These are phyloP conservation scores for Shiraia sp. DNA, from an alignment of 2,329 filamentous ascomycete species.

Conservation along the genomic window DNA sequence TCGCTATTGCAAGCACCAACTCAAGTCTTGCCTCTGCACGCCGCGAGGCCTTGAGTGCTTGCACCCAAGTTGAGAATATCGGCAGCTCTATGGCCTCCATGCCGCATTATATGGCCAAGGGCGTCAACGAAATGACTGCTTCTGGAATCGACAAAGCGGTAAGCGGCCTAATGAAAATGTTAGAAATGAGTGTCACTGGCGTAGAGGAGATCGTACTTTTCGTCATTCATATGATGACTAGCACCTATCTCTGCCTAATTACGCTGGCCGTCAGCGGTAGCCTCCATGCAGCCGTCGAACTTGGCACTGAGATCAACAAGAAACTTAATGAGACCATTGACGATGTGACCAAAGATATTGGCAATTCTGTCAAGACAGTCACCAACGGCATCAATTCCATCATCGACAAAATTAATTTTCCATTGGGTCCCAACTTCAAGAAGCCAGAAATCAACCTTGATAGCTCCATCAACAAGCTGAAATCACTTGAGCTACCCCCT, in stretches of 20 bases:
- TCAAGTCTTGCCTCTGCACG: slow-evolving; percentile 76
- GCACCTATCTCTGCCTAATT: slow-evolving; percentile 88
- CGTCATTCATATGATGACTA: slow-evolving; percentile 87
- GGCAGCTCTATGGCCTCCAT: slow-evolving; percentile 97
- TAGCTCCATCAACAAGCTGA: slow-evolving; percentile 66
- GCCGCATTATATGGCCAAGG: slow-evolving; percentile 89
- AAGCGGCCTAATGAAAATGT: slow-evolving; percentile 75
- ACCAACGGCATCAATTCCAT: slow-evolving; percentile 45
- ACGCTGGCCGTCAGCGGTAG: slow-evolving; percentile 80
- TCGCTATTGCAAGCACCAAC: slow-evolving; percentile 74
- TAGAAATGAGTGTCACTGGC: slow-evolving; percentile 77
- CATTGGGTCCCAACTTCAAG: slow-evolving; percentile 46
- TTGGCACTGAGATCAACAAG: slow-evolving; percentile 63
- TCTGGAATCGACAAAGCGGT: slow-evolving; percentile 79
- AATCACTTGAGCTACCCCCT: slow-evolving; percentile 69
- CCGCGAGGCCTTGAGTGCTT: slow-evolving; percentile 81
- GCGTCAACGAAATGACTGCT: slow-evolving; percentile 85
- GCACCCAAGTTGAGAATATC: slow-evolving; percentile 87
- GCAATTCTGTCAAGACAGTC: slow-evolving; percentile 41
- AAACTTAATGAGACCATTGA: slow-evolving; percentile 67
- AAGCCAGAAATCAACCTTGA: slow-evolving; percentile 67
- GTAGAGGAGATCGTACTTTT: slow-evolving; percentile 89
- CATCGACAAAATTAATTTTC: slow-evolving; percentile 46
- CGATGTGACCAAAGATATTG: slow-evolving; percentile 56
- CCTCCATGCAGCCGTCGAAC: slow-evolving; percentile 68